Evolutionary conservation across 176 grass and related monocot species (phyloP).

Genomic region (Saccharum officinarum): DNA sequence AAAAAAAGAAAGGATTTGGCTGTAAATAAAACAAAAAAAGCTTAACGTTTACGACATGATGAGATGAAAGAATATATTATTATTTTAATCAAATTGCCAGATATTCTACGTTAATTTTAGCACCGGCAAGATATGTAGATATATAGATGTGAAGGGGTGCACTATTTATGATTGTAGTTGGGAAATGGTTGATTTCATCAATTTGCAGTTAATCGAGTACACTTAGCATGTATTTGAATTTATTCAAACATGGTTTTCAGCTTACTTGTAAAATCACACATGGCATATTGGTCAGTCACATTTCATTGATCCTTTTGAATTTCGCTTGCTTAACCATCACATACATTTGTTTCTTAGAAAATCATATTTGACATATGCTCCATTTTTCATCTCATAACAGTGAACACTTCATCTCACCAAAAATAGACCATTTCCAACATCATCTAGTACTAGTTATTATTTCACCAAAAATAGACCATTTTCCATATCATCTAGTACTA

Average conservation of each 20-base stretch:
- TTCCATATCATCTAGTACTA: background rate
- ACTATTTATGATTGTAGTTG: background rate
- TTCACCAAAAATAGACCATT: background rate
- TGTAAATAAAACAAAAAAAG: background rate
- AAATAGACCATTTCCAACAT: background rate
- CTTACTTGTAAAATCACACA: background rate
- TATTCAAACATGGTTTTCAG: background rate
- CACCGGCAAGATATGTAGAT: background rate
- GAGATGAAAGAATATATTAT: background rate
- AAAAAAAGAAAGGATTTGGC: background rate
- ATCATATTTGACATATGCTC: background rate
- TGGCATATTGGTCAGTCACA: background rate
- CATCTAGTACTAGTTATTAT: no score
- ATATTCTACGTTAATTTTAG: background rate
- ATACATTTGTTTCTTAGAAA: background rate
- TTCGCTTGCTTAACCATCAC: background rate
- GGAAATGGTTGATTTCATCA: background rate
- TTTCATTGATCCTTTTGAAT: no score
- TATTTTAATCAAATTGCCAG: background rate
- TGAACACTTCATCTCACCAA: no score
- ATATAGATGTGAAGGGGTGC: background rate
- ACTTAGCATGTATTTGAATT: background rate
- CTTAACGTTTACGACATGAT: background rate
- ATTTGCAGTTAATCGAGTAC: background rate
- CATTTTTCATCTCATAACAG: no score